Evolutionary conservation across 495 filamentous ascomycete species (phyloP), one percentile per base, ranked within the genome.

Genomic region (Penicillium maclennaniae): DNA sequence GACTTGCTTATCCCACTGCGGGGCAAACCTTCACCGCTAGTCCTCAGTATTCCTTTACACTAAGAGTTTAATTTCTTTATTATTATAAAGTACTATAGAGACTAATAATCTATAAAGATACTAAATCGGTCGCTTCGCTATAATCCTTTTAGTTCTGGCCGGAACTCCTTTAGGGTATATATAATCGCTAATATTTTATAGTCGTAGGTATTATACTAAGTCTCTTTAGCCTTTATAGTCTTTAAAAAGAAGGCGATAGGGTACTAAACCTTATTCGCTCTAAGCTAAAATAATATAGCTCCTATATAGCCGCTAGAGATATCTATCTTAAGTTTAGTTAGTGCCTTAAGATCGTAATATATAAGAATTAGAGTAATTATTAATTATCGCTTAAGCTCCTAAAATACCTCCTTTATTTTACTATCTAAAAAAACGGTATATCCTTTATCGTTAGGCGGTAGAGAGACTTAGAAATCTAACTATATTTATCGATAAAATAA

Each of bases 121-220:
- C n/a, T n/a, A n/a, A n/a, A n/a, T n/a, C n/a, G n/a, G n/a, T n/a
- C 25, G 3, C 1, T 8, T 0, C 45, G 31, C 6, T 54, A 21
- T 23, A 59, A 41, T 0, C 59, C 46, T 49, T 59, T 43, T 3
- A 69, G 53, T 23, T 65, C 34, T 16, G 47, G 36, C 15, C 51
- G 6, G 53, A 9, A 56, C 42, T 56, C 25, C 27, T 65, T 21
- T 31, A 63, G 43, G 1, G 20, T 20, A 1, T 12, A 20, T 10
- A 65, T 53, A 36, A 62, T 61, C 7, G 47, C 57, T 7, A 70
- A 16, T 1, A 68, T 44, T 37, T 61, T 55, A 21, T 69, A 64
- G 46, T 73, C 41, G 40, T 70, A 49, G 16, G 67, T 71, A 42
- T 67, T 20, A 40, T 70, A 74, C 14, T 67, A 63, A 7, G 9